These are phyloP conservation scores for Tanacetum coccineum DNA, from an alignment of 129 eudicot species.

Conservation along the genomic window DNA sequence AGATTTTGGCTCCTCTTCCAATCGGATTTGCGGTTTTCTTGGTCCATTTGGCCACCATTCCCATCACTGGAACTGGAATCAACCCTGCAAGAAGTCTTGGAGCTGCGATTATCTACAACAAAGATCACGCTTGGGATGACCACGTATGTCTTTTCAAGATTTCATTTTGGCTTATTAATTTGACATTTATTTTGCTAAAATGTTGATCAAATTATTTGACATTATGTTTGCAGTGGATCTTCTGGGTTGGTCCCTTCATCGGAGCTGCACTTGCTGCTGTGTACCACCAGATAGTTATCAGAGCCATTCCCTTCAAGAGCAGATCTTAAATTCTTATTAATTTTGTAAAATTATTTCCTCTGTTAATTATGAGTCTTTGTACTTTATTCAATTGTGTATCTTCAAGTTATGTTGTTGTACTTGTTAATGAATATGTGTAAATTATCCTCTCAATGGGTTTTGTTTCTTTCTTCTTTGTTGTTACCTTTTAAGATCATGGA, in stretches of 20 bases:
- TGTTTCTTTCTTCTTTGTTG: neutral
- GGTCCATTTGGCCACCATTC: conserved; percentile 76
- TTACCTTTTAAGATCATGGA: neutral
- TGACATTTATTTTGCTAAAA: conserved; percentile 3
- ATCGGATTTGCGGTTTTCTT: conserved; percentile 68
- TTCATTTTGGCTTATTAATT: conserved; percentile 5
- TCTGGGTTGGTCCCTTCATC: conserved; percentile 69
- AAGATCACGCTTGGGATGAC: conserved; percentile 64
- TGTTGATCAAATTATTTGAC: neutral
- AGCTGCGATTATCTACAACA: conserved; percentile 70
- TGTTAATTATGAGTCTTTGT: conserved; percentile 18
- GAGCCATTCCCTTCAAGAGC: conserved; percentile 70
- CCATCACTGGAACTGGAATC: conserved; percentile 73
- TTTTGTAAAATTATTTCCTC: conserved; percentile 11
- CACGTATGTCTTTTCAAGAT: conserved; percentile 34
- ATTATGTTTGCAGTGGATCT: conserved; percentile 48
- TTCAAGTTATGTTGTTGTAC: conserved; percentile 2
- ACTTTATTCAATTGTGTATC: conserved; percentile 19
- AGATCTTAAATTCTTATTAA: conserved; percentile 26
- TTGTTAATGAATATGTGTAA: neutral
- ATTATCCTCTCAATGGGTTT: neutral
- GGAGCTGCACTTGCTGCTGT: conserved; percentile 75
- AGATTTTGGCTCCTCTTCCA: conserved; percentile 73
- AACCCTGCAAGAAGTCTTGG: conserved; percentile 80
- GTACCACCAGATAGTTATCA: conserved; percentile 49